Conservation (phyloP, 2,329 filamentous ascomycete genomes). For the Shiraia sp. region DNA sequence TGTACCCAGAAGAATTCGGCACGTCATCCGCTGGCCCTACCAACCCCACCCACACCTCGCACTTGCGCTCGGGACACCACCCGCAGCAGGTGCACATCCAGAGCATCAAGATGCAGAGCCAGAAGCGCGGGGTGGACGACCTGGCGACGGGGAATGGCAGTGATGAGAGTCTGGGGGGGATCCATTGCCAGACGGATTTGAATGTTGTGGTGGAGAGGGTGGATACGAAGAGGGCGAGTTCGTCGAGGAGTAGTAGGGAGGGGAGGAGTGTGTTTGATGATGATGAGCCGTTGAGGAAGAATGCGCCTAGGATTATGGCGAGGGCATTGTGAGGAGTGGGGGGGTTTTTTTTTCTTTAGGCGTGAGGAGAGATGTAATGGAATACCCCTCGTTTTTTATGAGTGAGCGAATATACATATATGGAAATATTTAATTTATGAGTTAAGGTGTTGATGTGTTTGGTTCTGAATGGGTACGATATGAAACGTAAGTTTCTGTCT, state of each 20-base stretch:
- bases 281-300: no score
- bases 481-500: no score
- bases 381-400: no score
- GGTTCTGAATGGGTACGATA: no score
- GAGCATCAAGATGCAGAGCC: conserved; percentile 21
- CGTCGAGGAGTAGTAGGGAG: background rate
- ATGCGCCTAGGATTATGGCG: background rate
- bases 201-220: conserved; percentile 25
- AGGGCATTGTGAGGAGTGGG: conserved; percentile 1
- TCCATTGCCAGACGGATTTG: conserved; percentile 31
- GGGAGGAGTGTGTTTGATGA: no score
- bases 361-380: no score
- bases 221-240: conserved; percentile 2
- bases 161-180: conserved; percentile 26
- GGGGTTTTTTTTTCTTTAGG: no score
- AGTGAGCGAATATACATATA: no score
- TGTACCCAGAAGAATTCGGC: conserved; percentile 19
- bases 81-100: conserved; percentile 17
- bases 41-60: conserved; percentile 14
- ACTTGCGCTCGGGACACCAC: conserved; percentile 16
- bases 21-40: conserved; percentile 7
- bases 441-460: no score
- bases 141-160: conserved; percentile 24
- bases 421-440: no score
- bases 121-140: conserved; percentile 10